Base-by-base conservation (phyloP, 129 eudicot genomes). In the Artemisia annua region DNA sequence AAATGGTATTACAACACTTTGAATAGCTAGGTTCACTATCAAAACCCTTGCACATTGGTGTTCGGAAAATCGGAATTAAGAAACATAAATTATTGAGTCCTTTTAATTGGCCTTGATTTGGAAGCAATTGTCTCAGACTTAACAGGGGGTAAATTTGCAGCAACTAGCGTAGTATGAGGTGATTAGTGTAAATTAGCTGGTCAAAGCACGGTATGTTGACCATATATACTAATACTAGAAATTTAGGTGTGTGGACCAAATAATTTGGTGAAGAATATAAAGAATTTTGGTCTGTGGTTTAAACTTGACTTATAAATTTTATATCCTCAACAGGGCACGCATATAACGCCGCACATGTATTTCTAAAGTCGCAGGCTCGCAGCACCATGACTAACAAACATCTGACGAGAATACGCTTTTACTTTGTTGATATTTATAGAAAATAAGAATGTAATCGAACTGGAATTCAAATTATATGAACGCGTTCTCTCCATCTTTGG, bases 141-240 rank as follows among this genome's bases (percentile, higher is more conserved):
- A 20, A 20, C 22, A 20, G 22, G 22, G 22, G 22, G 22, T 20
- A 20, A 20, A 32, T 35, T 49, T 32, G 54, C 13, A 69, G 35
- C 19, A 69, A 50, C 8, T 15, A 3, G 12, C 12, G 35, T 69
- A 77, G 49, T 22, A 35, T 0, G 56, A 52, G 81, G 71, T 3
- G n/a, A 64, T 60, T 50, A 20, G 9, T 32, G 24, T 69, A 70
- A 61, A 20, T 1, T 35, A 3, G 5, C 12, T 51, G 46, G 63
- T 77, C 71, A 77, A 69, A 69, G 56, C 13, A 39, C 24, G 56
- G 5, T 20, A 22, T 61, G 76, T 70, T 77, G 81, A 77, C 76
- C 65, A 51, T 3, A 10, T 39, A 18, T 60, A 63, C 44, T 58
- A 13, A 3, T 15, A 32, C 61, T 20, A 50, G 64, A 48, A 48